Base-by-base conservation (phyloP, 2,329 filamentous ascomycete species). In the Penicillium sp. region DNA sequence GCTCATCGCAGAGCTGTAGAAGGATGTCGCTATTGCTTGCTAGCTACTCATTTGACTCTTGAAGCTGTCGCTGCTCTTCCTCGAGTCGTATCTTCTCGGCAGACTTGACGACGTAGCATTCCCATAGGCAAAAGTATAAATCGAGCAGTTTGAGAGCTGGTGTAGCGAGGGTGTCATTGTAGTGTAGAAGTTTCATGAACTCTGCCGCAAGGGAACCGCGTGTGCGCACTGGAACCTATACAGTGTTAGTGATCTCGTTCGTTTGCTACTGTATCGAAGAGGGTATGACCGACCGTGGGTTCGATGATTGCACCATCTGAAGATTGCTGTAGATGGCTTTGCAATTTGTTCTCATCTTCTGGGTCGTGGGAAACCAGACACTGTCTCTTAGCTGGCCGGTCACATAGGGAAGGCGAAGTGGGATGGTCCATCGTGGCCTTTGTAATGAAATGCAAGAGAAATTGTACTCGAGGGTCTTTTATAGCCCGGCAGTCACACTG, bases 91-190 rank as follows among this genome's bases (percentile, higher is more conserved):
- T n/a, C n/a, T n/a, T n/a, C n/a, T 40, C 9, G 32, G 49, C 43
- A 27, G 49, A 47, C 21, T 47, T 46, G 34, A 40, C 29, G 3
- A 52, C 27, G 36, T 46, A 52, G 40, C 31, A 50, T 24, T 49
- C 32, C 49, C 21, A 51, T 14, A 51, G 32, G 38, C 42, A 51
- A 10, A 52, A 32, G 31, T 52, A 47, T 6, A 53, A 7, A 32
- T 53, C 51, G 16, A 53, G 45, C 21, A 49, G 27, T 29, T 48
- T 36, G 18, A 53, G 45, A 27, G 43, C 50, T 42, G 44, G 29
- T 18, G 36, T 38, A 32, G 44, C 38, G 5, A 47, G 38, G 31
- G 44, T 2, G 16, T 32, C 38, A 7, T 47, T 53, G 8, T 47
- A 13, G 29, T 43, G 13, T 16, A 53, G 5, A 14, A 48, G 16